Evolutionary conservation across 768 basidiomycete genomes (phyloP).

Genomic region (Rhizopogon vesiculosus): DNA sequence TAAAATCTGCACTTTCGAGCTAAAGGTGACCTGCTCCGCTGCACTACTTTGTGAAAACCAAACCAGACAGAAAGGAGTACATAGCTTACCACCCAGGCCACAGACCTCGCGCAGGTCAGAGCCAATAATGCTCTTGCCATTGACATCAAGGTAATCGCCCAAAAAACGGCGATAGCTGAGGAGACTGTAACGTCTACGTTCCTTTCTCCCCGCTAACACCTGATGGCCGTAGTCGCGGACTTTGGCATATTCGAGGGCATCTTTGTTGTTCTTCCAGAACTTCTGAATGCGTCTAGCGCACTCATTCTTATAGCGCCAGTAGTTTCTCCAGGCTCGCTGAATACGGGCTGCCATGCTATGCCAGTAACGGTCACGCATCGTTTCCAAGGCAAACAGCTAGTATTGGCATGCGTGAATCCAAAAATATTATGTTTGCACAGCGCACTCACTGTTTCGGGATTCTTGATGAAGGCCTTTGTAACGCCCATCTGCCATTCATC

Average conservation of each 20-base stretch:
- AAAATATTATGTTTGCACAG: not conserved
- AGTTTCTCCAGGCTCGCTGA: slow-evolving; percentile 94
- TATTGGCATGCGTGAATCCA: not conserved
- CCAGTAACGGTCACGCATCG: slow-evolving; percentile 99
- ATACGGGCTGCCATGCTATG: slow-evolving; percentile 99
- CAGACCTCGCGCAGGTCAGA: slow-evolving; percentile 69
- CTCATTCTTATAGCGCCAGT: slow-evolving; percentile 92
- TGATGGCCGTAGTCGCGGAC: slow-evolving; percentile 94
- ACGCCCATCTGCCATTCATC: slow-evolving; percentile 99
- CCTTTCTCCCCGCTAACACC: slow-evolving; percentile 86
- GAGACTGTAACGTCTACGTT: slow-evolving; percentile 88
- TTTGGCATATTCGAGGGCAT: slow-evolving; percentile 83
- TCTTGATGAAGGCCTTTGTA: slow-evolving; percentile 99
- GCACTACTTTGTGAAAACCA: slow-evolving; percentile 5
- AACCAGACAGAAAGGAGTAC: not conserved
- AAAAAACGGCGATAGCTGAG: slow-evolving; percentile 91
- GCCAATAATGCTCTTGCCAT: slow-evolving; percentile 74
- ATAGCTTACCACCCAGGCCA: slow-evolving; percentile 61
- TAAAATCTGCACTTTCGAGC: slow-evolving; percentile 73
- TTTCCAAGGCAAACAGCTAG: slow-evolving; percentile 95
- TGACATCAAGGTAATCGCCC: slow-evolving; percentile 94
- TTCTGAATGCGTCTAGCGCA: slow-evolving; percentile 93
- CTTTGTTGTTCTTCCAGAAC: slow-evolving; percentile 99
- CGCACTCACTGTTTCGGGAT: slow-evolving; percentile 84
- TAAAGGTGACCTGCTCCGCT: slow-evolving; percentile 83